Evolutionary conservation across 345 rosid genomes (phyloP), one percentile per base, ranked within the genome.

Genomic region (Schrenkiella parvula): DNA sequence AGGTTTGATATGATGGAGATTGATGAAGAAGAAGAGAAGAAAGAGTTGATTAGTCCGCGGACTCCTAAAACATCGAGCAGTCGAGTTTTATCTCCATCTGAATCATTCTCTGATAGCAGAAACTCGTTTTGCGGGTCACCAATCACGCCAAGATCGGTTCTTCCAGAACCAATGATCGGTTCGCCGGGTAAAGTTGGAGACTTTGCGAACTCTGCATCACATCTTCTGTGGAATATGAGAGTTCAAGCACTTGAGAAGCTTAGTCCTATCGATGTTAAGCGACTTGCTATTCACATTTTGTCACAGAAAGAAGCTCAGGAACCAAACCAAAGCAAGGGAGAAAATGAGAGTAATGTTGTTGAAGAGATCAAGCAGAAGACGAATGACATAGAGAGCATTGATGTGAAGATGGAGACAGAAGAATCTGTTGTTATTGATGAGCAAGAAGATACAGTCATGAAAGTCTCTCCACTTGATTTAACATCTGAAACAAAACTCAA

Each of bases 241-340:
- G 84, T 87, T 53, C 89, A 88, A 61, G 86, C 93, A 29, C 80
- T 87, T 22, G 96, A 84, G 54, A 95, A 88, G 64, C 65, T 87
- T 70, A 92, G 85, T 75, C 93, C 89, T 12, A 69, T 89, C 2
- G 96, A 87, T 39, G 64, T 83, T 46, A 87, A 89, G 73, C 83
- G 84, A 47, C 86, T 88, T n/a, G 71, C 85, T 1, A 77, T 84
- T 3, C 81, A 84, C 59, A 79, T 84, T 79, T 46, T 82, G 72
- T 76, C 89, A 0, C 73, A 82, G 25, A 50, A 65, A 26, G 81
- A 71, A 68, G 68, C 66, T 64, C 78, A 72, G 13, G 81, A 76
- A 58, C 56, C 79, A 66, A 78, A 76, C 31, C 56, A 70, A 56
- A 32, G 7, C 26, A 78, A 17, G 4, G 18, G 1, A 23, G 88